phyloP scores from a whole-genome alignment of 768 basidiomycete genomes.

The Auricularia sp. region DNA sequence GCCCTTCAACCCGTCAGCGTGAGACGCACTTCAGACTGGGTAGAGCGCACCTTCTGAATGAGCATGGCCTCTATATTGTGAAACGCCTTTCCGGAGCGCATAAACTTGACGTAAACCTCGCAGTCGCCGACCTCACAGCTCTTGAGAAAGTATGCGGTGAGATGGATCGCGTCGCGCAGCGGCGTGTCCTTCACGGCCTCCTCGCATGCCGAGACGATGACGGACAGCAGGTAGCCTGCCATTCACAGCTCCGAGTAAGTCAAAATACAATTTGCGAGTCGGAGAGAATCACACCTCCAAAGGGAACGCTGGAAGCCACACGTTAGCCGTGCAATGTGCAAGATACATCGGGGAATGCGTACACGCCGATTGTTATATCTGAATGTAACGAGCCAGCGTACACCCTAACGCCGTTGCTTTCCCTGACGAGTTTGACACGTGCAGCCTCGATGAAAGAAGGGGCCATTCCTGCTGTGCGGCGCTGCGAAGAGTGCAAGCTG shows the following conservation, averaged over 20 bases:
- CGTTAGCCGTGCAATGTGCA: neutral
- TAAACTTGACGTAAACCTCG: constrained; percentile 35
- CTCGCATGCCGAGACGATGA: neutral
- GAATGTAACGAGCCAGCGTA: neutral
- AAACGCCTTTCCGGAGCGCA: constrained; percentile 44
- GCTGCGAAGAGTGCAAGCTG: neutral
- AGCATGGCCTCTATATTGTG: constrained; percentile 52
- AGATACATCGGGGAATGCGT: neutral
- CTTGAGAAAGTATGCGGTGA: constrained; percentile 50
- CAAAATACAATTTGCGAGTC: neutral
- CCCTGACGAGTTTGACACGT: neutral
- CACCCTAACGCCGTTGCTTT: neutral
- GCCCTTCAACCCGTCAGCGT: constrained; percentile 23
- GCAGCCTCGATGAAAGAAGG: neutral
- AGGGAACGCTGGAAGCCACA: neutral
- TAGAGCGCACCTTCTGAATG: constrained; percentile 40
- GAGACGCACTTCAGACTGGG: too few relatives aligned
- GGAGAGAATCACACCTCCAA: neutral
- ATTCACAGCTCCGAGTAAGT: neutral
- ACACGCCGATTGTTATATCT: neutral
- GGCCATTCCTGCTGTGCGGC: neutral
- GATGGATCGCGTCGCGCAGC: constrained; percentile 49
- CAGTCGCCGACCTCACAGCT: constrained; percentile 33
- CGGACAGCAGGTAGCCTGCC: neutral
- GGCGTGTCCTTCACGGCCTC: constrained; percentile 16